Conservation (phyloP, 805 yeast species). For the Candida maris region DNA sequence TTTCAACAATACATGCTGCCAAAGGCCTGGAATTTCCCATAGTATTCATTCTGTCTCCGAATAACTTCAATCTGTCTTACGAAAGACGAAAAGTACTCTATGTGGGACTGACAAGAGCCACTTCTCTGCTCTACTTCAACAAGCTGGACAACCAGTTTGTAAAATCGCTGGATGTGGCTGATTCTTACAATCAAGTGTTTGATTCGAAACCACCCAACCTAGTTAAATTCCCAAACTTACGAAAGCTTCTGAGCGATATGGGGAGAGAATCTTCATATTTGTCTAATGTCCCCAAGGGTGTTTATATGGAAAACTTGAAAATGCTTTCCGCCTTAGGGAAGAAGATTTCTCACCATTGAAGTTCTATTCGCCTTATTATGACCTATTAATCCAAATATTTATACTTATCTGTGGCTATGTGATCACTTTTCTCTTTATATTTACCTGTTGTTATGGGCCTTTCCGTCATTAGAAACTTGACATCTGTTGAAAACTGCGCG, state of each 20-base stretch:
- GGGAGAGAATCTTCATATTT: conserved; percentile 12
- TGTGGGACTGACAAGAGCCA: conserved; percentile 68
- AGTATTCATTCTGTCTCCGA: conserved; percentile 46
- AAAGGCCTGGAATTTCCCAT: conserved; percentile 74
- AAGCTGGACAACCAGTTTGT: conserved; percentile 20
- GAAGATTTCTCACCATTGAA: conserved; percentile 9
- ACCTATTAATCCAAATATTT: not conserved
- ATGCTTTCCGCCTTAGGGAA: conserved; percentile 5
- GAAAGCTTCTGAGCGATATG: conserved; percentile 12
- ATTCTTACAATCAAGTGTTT: conserved; percentile 4
- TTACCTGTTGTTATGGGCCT: conserved; percentile 40
- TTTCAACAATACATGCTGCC: conserved; percentile 70
- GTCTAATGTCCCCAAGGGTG: conserved; percentile 1
- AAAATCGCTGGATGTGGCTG: conserved; percentile 18
- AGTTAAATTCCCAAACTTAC: conserved; percentile 8
- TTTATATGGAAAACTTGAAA: conserved; percentile 4
- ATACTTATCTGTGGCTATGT: too few species aligned
- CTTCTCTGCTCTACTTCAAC: conserved; percentile 39
- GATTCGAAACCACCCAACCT: conserved; percentile 11
- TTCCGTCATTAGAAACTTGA: conserved; percentile 43
- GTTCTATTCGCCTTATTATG: not conserved
- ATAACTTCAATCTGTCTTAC: conserved; percentile 16
- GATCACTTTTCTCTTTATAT: conserved; percentile 21
- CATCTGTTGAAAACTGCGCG: conserved; percentile 23
- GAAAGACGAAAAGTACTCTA: conserved; percentile 46